Evolutionary conservation across 176 grass and related monocot species (phyloP).

Genomic region (Carex scoparia): DNA sequence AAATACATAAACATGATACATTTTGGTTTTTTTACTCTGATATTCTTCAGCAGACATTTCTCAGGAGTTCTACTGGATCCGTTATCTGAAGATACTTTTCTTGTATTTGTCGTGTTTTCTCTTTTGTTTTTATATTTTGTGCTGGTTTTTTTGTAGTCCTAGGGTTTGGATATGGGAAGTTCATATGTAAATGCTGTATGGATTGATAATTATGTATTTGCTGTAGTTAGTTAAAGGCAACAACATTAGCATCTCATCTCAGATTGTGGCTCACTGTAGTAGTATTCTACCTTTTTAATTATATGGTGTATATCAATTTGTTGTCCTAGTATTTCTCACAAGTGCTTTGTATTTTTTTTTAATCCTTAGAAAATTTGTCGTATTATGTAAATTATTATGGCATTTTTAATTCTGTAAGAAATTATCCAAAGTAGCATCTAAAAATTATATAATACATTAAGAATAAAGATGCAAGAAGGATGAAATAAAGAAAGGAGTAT

Average conservation of each 20-base stretch:
- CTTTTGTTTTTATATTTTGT: background rate
- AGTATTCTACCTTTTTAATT: background rate
- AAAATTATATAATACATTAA: too few relatives aligned
- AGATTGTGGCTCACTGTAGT: background rate
- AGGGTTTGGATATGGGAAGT: background rate
- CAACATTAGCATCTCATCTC: background rate
- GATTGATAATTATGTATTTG: background rate
- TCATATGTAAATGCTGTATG: background rate
- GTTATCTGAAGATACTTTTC: constrained; percentile 41
- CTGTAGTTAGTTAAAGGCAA: background rate
- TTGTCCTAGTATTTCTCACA: background rate
- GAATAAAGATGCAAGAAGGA: too few relatives aligned
- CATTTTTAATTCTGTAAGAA: too few relatives aligned
- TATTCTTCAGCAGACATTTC: constrained; percentile 64
- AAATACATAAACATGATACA: constrained; percentile 11
- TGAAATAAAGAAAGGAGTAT: too few relatives aligned
- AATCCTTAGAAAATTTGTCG: background rate
- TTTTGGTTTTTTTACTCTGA: constrained; percentile 9
- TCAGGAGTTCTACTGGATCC: constrained; percentile 57
- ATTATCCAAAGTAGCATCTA: too few relatives aligned
- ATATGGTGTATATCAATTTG: background rate
- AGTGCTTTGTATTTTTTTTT: background rate
- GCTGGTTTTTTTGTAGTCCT: background rate
- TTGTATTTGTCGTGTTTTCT: constrained; percentile 28
- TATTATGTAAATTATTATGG: background rate